phyloP scores from a whole-genome alignment of 2,329 filamentous ascomycete species.

The Lecanoromycetidae sp. region DNA sequence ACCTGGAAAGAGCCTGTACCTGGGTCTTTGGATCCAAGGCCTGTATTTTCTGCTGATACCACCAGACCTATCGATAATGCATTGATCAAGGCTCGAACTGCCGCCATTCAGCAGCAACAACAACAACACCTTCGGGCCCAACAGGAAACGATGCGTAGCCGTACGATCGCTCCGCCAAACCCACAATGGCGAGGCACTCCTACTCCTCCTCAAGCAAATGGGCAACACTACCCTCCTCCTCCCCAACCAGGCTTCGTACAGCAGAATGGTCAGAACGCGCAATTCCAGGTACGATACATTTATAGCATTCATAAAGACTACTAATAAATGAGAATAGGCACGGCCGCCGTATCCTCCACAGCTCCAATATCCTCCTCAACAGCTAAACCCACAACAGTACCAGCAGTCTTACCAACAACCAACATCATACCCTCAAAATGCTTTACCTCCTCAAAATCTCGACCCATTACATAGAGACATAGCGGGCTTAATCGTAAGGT shows the following conservation, averaged over 20 bases:
- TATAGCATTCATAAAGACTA: conserved; percentile 6
- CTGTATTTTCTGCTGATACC: conserved; percentile 78
- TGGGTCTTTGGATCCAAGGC: conserved; percentile 80
- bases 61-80: conserved; percentile 90
- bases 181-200: conserved; percentile 59
- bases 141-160: conserved; percentile 43
- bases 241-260: conserved; percentile 17
- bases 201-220: conserved; percentile 50
- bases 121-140: conserved; percentile 40
- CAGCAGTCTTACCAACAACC: conserved; percentile 7
- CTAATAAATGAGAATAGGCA: conserved; percentile 14
- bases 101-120: conserved; percentile 36
- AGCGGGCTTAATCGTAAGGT: conserved; percentile 60
- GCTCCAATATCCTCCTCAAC: conserved; percentile 20
- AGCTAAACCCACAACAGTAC: conserved; percentile 14
- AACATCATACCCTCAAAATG: conserved; percentile 22
- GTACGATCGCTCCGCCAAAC: conserved; percentile 37
- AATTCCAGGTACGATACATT: conserved; percentile 15
- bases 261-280: conserved; percentile 17
- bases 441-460: conserved; percentile 39
- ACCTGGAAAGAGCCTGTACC: conserved; percentile 97
- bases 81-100: conserved; percentile 65
- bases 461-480: conserved; percentile 74
- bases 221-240: conserved; percentile 13
- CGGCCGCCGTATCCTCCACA: conserved; percentile 24